Base-by-base conservation (phyloP, 2,329 filamentous ascomycete species). In the Cladobotryum protrusum region DNA sequence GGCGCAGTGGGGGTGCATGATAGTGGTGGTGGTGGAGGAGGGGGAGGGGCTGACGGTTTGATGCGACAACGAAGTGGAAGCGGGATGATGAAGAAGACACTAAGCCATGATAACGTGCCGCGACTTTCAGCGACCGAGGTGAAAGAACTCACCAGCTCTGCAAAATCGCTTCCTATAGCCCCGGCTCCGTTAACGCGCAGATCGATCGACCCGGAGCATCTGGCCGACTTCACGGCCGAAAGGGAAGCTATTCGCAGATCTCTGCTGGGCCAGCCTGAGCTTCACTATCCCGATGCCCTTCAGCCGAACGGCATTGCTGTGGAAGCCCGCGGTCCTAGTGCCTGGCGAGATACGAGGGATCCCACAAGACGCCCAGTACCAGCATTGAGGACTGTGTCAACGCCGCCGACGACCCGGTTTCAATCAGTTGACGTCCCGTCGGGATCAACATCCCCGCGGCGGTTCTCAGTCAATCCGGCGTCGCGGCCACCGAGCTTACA, bases 91-190 rank as follows among this genome's bases (percentile, higher is more conserved):
- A 63, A 57, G 50, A 65, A 61, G 50, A 56, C 59, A 4, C 55
- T 54, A 32, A 70, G 66, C 54, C 63, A 67, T 39, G 75, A 73
- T 52, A 72, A 67, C 43, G 65, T 81, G 43, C 72, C 77, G 48
- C 74, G 78, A 35, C 68, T 84, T 20, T 81, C 80, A 0, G 77
- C 77, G 7, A 75, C 72, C 35, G 77, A 82, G 58, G 81, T 84
- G 61, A 75, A 80, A 47, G 75, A 79, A 52, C 65, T 85, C 52
- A 75, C 77, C 13, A 74, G 72, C 24, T 72, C 76, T 1, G 78
- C 79, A 5, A 77, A 81, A 24, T 83, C 80, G 1, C 66, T 85
- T 2, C 81, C 81, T 12, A 63, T 83, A 1, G 75, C 76, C 1
- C 63, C 66, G 55, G 63, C 68, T 57, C 62, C 67, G 52, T 47